Conservation (phyloP, 2,329 filamentous ascomycete species). For the Neoarthrinium moseri region DNA sequence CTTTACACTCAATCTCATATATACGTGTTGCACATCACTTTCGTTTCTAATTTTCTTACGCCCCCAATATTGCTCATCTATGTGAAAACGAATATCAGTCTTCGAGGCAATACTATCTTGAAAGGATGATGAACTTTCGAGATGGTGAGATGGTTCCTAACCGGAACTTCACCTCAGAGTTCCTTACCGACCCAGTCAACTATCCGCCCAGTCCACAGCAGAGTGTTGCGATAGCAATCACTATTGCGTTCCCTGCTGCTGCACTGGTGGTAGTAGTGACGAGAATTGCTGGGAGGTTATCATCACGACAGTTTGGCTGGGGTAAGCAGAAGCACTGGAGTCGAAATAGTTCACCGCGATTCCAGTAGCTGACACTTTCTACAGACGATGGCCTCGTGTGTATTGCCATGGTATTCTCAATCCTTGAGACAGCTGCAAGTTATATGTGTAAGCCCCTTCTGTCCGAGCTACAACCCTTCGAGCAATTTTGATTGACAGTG, state of each 20-base stretch:
- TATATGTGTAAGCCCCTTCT: constrained; percentile 20
- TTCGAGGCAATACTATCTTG: too few relatives aligned
- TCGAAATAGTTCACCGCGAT: too few relatives aligned
- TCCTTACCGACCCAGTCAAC: constrained; percentile 8
- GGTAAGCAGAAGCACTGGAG: too few relatives aligned
- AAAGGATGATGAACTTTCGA: constrained; percentile 6
- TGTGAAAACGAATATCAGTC: too few relatives aligned
- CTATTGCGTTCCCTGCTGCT: constrained; percentile 16
- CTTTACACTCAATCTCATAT: constrained; percentile 8
- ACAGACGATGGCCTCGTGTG: constrained; percentile 20
- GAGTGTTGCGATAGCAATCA: constrained; percentile 15
- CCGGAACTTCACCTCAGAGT: constrained; percentile 10
- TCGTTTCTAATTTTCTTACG: too few relatives aligned
- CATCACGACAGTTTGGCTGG: constrained; percentile 16
- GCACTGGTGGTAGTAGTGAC: constrained; percentile 17
- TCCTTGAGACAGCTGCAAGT: constrained; percentile 19
- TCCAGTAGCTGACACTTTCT: too few relatives aligned
- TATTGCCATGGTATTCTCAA: constrained; percentile 24
- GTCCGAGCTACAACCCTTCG: neutral
- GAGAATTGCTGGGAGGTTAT: constrained; percentile 18
- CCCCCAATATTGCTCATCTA: too few relatives aligned
- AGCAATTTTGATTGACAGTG: constrained; percentile 5
- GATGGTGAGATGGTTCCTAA: constrained; percentile 3
- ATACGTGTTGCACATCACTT: too few relatives aligned
- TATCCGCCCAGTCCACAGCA: constrained; percentile 17